Evolutionary conservation across 768 basidiomycete genomes (phyloP), one percentile per base, ranked within the genome.

Genomic region (Termitomyces sp.): DNA sequence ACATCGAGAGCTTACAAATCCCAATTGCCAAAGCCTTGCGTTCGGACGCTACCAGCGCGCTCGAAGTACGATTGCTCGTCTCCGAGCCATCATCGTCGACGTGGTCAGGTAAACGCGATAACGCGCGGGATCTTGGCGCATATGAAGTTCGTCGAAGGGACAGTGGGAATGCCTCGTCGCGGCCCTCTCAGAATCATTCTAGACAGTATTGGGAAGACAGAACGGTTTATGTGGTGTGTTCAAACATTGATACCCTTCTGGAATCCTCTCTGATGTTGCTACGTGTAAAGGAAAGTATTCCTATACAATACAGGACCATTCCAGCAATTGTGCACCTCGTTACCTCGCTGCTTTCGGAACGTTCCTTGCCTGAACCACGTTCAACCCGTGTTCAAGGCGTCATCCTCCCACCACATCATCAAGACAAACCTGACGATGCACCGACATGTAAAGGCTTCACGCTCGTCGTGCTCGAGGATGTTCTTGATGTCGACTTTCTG

Each of bases 381-480:
- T 17, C 44, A 5, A 42, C 65, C 21, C 70, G 68, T 21, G 65
- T 91, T 5, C 85, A 92, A 65, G 60, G 67, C 37, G 73, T 93
- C 41, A 59, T 69, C 1, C 75, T 89, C 27, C 87, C 85, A 12
- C 74, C 81, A 0, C 87, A 91, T 62, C 80, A 86, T 65, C 77
- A 81, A 47, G 88, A 89, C 65, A 76, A 75, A 51, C 78, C 81
- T 14, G 81, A 71, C 2, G 77, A 79, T 25, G 62, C 71, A 14
- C 82, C 86, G 2, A 80, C 78, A 53, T 86, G 80, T 69, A 92
- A 87, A 73, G 87, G 88, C 1, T 92, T 92, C 59, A 89, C 89
- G 0, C 79, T 93, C 29, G 72, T 92, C 53, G 83, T 83, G 0
- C 72, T 92, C 43, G 68, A 74, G 2, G 56, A 69, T 5, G 35